These are phyloP conservation scores for Cyclotella atomus DNA, from an alignment of 108 stramenopile species.

Conservation along the genomic window DNA sequence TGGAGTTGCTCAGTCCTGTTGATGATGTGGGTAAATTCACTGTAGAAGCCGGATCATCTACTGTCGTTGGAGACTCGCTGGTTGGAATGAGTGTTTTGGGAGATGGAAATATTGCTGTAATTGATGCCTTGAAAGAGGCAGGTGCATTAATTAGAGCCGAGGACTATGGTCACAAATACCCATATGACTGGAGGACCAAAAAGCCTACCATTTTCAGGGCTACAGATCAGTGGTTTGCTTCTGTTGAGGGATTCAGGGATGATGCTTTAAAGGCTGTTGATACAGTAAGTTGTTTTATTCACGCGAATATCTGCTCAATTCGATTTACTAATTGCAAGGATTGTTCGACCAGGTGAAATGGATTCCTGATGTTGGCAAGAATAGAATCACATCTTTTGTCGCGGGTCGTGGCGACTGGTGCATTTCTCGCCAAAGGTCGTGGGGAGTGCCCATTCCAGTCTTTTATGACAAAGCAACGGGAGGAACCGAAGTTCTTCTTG, in stretches of 20 bases:
- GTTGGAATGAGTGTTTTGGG: constrained; percentile 85
- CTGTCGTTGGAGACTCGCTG: constrained; percentile 64
- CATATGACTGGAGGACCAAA: constrained; percentile 99
- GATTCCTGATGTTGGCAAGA: constrained; percentile 95
- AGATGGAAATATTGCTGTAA: constrained; percentile 90
- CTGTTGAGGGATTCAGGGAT: constrained; percentile 93
- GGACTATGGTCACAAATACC: constrained; percentile 98
- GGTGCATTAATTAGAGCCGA: constrained; percentile 86
- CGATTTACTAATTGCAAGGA: too few species aligned
- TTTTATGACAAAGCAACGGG: constrained; percentile 91
- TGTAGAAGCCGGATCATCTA: constrained; percentile 81
- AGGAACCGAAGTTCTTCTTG: constrained; percentile 81
- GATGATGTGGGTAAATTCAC: constrained; percentile 96
- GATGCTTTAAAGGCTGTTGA: constrained; percentile 89
- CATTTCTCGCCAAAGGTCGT: constrained; percentile 97
- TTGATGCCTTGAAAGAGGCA: constrained; percentile 77
- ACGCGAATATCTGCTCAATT: too few species aligned
- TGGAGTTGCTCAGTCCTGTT: constrained; percentile 89
- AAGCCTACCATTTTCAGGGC: constrained; percentile 98
- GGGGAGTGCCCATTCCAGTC: constrained; percentile 99
- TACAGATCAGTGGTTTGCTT: constrained; percentile 99
- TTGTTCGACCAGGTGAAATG: constrained; percentile 87
- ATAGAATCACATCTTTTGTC: constrained; percentile 90
- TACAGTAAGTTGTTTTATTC: constrained; percentile 72
- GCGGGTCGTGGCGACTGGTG: constrained; percentile 96